These are phyloP conservation scores for Monosporascus cannonballus DNA, from an alignment of 2,329 filamentous ascomycete genomes.

Conservation along the genomic window DNA sequence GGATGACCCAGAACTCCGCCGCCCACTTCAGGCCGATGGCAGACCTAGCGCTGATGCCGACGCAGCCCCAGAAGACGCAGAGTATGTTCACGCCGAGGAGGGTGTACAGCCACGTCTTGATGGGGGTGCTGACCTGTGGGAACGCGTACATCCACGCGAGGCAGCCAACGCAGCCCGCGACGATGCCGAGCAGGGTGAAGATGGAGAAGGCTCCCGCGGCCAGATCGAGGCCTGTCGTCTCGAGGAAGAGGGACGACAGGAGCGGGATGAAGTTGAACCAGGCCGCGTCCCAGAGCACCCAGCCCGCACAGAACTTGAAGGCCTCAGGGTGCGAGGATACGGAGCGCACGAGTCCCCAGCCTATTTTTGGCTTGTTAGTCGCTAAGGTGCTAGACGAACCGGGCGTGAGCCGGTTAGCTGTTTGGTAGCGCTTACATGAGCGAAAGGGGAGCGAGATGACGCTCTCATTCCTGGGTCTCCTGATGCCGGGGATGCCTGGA, in stretches of 20 bases:
- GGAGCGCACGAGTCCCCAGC: slow-evolving; percentile 5
- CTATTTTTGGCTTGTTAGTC: background rate
- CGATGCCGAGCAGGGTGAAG: slow-evolving; percentile 9
- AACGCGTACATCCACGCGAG: slow-evolving; percentile 11
- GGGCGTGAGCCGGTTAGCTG: background rate
- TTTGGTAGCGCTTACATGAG: too few relatives aligned
- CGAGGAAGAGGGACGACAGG: slow-evolving; percentile 5
- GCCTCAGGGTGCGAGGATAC: slow-evolving; percentile 8
- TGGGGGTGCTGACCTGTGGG: slow-evolving; percentile 1
- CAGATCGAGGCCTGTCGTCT: slow-evolving; percentile 5
- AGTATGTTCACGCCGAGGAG: slow-evolving; percentile 6
- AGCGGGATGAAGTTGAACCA: slow-evolving; percentile 9
- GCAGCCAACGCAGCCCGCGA: slow-evolving; percentile 5
- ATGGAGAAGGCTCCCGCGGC: slow-evolving; percentile 8
- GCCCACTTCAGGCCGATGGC: slow-evolving; percentile 8
- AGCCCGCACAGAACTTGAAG: slow-evolving; percentile 12
- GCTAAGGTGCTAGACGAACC: background rate
- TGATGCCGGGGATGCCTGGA: too few relatives aligned
- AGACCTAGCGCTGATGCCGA: slow-evolving; percentile 6
- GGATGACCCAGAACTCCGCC: slow-evolving; percentile 10
- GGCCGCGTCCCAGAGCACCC: slow-evolving; percentile 11
- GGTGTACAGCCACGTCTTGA: slow-evolving; percentile 9
- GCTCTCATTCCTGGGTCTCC: too few relatives aligned
- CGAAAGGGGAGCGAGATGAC: too few relatives aligned
- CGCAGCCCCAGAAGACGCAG: slow-evolving; percentile 7